These are phyloP conservation scores for Iberis pinnata DNA, from an alignment of 345 rosid genomes.

Conservation along the genomic window DNA sequence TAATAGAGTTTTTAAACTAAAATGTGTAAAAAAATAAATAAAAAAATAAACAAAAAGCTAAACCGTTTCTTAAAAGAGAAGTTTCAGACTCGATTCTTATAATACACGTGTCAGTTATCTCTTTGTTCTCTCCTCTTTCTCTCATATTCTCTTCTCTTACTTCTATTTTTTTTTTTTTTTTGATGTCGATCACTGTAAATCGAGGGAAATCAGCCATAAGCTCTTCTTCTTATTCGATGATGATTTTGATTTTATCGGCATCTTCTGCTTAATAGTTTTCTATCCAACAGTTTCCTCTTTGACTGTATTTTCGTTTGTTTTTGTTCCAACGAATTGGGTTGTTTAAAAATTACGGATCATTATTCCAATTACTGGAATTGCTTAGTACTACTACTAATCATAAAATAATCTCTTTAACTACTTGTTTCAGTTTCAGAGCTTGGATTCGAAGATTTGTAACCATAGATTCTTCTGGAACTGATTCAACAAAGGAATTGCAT, in stretches of 20 bases:
- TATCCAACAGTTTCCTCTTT: conserved; percentile 15
- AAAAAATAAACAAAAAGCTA: no score
- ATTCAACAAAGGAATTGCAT: conserved; percentile 28
- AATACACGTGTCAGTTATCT: no score
- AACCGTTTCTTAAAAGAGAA: no score
- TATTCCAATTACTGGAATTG: not conserved
- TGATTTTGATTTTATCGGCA: conserved; percentile 10
- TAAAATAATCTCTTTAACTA: not conserved
- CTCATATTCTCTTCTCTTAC: no score
- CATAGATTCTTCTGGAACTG: conserved; percentile 46
- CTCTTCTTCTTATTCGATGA: not conserved
- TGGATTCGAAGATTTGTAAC: conserved; percentile 28
- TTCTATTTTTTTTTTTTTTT: no score
- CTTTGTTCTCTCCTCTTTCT: no score
- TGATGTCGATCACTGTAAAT: no score
- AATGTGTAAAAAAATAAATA: no score
- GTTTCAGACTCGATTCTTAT: no score
- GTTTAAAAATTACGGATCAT: not conserved
- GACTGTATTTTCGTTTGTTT: conserved; percentile 2
- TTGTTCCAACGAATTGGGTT: conserved; percentile 4
- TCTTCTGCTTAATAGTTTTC: not conserved
- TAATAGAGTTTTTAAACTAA: no score
- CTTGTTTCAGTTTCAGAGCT: conserved; percentile 27
- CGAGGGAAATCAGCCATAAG: no score
- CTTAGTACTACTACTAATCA: no score